Base-by-base conservation (phyloP, 164 flowering plant species). In the Umbellularia californica region DNA sequence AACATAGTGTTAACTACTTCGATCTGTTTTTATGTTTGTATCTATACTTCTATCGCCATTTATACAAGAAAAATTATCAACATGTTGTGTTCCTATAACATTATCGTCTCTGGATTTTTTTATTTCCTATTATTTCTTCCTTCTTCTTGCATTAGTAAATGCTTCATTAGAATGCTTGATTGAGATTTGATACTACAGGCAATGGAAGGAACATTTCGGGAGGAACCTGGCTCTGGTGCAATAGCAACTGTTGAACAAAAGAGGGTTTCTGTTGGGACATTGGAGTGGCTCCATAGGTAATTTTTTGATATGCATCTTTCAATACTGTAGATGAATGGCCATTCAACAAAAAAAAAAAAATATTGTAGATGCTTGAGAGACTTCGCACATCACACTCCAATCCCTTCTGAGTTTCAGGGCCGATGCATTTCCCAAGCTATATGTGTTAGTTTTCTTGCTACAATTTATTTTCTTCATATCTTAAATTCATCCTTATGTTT, bases 161-260 rank as follows among this genome's bases (percentile, higher is more conserved):
- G 70, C 7, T 23, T 69, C 55, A 41, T 69, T 47, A 20, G 55
- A 69, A 35, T 41, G 35, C 20, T 72, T 35, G 60, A 52, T n/a
- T 47, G 68, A 28, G 12, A 66, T 20, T 71, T 65, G 20, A 51
- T 75, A 9, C 67, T 50, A 64, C 85, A 94, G 98, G 94, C 82
- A 60, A 79, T 50, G 17, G 98, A 94, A 84, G 97, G 97, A 83
- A 89, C 98, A 79, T 94, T 87, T 72, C 70, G 77, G 73, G 98
- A 95, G 82, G 99, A 95, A 83, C 99, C 98, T 76, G 99, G 99
- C 19, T 91, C 93, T 79, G 99, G 99, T 83, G 96, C 93, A 2
- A 87, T 91, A 51, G 98, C 95, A 65, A 82, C 79, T 27, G 74
- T 91, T 75, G 93, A 83, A 70, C 82, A 83, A 70, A 94, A 82